Base-by-base conservation (phyloP, 176 grass and related monocot genomes). In the Chrysopogon serrulatus region DNA sequence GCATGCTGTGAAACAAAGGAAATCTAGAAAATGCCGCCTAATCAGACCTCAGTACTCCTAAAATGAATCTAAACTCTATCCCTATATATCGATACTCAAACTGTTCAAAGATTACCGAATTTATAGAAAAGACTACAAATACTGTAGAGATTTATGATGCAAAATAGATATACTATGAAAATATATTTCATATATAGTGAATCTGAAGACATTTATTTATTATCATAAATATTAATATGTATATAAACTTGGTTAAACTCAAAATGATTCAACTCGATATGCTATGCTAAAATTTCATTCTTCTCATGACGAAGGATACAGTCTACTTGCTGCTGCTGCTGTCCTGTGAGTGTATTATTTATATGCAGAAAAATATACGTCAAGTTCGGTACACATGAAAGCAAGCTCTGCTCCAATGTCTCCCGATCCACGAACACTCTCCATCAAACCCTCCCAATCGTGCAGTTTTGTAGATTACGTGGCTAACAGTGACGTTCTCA, bases 341-440 rank as follows among this genome's bases (percentile, higher is more conserved):
- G 61, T 35, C 24, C 44, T 73, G n/a, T 84, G 43, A 8, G 24
- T 4, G 1, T 1, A 17, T 42, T 42, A 42, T 72, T 18, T 72
- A 27, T 17, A 78, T 34, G 3, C 13, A 10, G 17, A 60, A 60
- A 79, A 78, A 37, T 14, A 26, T 48, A 8, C 75, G 39, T 76
- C 68, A 87, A 84, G 79, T 84, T 73, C 60, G 26, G 81, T 67
- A 72, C 67, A 37, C 32, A 26, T 31, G 32, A 76, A 91, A 89
- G 89, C 65, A 87, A 89, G 39, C 64, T 53, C 65, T 41, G 68
- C 65, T 71, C 78, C 49, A 18, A 7, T 87, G 92, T 90, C 83
- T 68, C 84, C 81, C 82, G 36, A 39, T 57, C 79, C 35, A 73
- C 36, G 65, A 71, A 64, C 93, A 90, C 56, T 71, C 59, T n/a